phyloP scores from a whole-genome alignment of 2,329 filamentous ascomycete genomes.

The Ceratocystis harringtonii region DNA sequence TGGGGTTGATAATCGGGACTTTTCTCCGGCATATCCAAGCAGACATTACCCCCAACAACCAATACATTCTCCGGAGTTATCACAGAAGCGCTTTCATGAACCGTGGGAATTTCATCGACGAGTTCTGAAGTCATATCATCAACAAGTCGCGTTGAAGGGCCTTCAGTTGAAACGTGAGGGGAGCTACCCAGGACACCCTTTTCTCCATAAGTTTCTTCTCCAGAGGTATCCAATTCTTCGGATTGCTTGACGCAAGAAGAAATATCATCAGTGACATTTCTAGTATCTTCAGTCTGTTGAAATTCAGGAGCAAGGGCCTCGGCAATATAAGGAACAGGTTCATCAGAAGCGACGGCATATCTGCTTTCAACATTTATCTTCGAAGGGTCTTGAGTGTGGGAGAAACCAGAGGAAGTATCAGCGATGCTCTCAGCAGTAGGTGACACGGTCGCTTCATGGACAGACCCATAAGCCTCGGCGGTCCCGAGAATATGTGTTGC shows the following conservation, averaged over 20 bases:
- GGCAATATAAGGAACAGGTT: too few relatives aligned
- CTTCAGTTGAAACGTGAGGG: background rate
- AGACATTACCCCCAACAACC: too few relatives aligned
- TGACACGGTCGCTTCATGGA: background rate
- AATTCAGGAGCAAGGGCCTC: too few relatives aligned
- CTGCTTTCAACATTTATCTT: background rate
- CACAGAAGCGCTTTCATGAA: too few relatives aligned
- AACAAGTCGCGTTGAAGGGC: too few relatives aligned
- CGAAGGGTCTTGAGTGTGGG: background rate
- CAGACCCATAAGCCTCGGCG: background rate
- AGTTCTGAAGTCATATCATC: too few relatives aligned
- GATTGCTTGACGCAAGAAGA: background rate
- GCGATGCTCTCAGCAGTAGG: background rate
- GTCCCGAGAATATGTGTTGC: background rate
- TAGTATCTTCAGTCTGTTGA: background rate
- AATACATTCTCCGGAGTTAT: too few relatives aligned
- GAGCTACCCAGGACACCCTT: background rate
- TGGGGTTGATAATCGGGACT: background rate
- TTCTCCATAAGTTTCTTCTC: background rate
- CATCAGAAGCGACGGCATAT: background rate
- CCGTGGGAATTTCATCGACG: too few relatives aligned
- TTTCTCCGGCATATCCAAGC: background rate
- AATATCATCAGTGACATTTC: background rate
- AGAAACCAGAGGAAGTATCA: background rate
- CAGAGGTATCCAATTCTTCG: background rate